Evolutionary conservation across 768 basidiomycete species (phyloP), one percentile per base, ranked within the genome.

Genomic region (Mycena galericulata): DNA sequence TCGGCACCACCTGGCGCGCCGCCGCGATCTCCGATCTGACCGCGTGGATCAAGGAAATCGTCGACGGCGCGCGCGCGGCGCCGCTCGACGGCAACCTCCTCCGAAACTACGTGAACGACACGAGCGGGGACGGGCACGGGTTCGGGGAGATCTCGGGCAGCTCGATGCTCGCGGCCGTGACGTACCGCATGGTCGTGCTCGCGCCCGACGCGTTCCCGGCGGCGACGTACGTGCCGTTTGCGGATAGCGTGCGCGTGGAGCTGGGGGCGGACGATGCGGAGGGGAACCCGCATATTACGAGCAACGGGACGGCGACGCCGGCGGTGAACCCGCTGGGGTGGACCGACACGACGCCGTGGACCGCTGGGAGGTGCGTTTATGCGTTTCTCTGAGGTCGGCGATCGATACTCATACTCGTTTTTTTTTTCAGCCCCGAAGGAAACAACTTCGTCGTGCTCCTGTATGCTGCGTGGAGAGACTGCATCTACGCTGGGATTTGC

Each of bases 131-230:
- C 68, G 29, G 76, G 4, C 73, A 76, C 61, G 82, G 82, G 4
- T 85, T 82, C 49, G 85, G 83, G 10, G 85, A 86, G 64, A 80
- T 82, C 5, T 79, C 82, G 3, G 84, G 84, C 17, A 82, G 78
- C 63, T 75, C 79, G 27, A 69, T 85, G 51, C 59, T 86, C 5
- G 83, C 85, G 1, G 74, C 77, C 9, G 77, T 78, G 7, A 78
- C 76, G 1, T 85, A 84, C 69, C 79, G 80, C 12, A 74, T 81
- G 71, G 75, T 74, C 1, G 74, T 78, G 27, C 47, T 75, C 4
- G 40, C 53, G 2, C 73, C 73, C 0, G 49, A 69, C 3, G 67
- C 60, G 14, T 73, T 76, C 38, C 61, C 53, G 14, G 65, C 34
- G 11, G 26, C 20, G 9, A 62, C 54, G 17, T 80, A 79, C n/a